Evolutionary conservation across 495 filamentous ascomycete species (phyloP).

Genomic region (Xylaria curta): DNA sequence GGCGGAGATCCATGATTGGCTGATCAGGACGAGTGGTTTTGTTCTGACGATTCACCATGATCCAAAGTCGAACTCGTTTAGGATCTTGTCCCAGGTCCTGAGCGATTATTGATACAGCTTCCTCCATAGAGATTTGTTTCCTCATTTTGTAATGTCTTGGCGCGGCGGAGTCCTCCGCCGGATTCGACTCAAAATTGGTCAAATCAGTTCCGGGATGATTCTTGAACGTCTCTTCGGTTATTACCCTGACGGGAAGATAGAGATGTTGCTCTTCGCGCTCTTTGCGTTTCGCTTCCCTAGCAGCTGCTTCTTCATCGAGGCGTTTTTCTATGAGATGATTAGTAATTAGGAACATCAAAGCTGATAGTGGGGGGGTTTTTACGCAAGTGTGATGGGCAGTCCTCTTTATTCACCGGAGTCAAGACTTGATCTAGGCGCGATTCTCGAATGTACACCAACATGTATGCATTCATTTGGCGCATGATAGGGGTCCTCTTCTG

Average conservation of each 20-base stretch:
- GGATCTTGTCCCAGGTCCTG: slow-evolving; percentile 68
- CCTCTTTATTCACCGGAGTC: slow-evolving; percentile 71
- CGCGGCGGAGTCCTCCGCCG: slow-evolving; percentile 61
- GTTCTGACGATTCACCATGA: slow-evolving; percentile 98
- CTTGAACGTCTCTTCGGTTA: slow-evolving; percentile 79
- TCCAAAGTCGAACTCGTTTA: slow-evolving; percentile 80
- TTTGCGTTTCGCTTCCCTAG: slow-evolving; percentile 73
- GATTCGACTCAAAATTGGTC: slow-evolving; percentile 67
- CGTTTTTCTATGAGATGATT: slow-evolving; percentile 61
- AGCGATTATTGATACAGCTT: slow-evolving; percentile 73
- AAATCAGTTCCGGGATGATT: slow-evolving; percentile 86
- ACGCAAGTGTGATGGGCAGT: slow-evolving; percentile 85
- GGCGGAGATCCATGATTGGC: slow-evolving; percentile 75
- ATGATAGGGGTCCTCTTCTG: slow-evolving; percentile 58
- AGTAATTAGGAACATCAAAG: slow-evolving; percentile 31
- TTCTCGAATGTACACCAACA: slow-evolving; percentile 97
- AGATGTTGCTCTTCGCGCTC: slow-evolving; percentile 94
- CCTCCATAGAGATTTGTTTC: slow-evolving; percentile 72
- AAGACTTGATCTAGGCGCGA: slow-evolving; percentile 80
- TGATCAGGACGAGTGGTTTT: slow-evolving; percentile 92
- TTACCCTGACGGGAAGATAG: slow-evolving; percentile 81
- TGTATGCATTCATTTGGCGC: slow-evolving; percentile 80
- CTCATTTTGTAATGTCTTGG: slow-evolving; percentile 73
- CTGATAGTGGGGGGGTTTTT: slow-evolving; percentile 37
- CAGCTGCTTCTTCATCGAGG: slow-evolving; percentile 80